Evolutionary conservation across 176 grass and related monocot genomes (phyloP).

Genomic region (Pharus latifolius): DNA sequence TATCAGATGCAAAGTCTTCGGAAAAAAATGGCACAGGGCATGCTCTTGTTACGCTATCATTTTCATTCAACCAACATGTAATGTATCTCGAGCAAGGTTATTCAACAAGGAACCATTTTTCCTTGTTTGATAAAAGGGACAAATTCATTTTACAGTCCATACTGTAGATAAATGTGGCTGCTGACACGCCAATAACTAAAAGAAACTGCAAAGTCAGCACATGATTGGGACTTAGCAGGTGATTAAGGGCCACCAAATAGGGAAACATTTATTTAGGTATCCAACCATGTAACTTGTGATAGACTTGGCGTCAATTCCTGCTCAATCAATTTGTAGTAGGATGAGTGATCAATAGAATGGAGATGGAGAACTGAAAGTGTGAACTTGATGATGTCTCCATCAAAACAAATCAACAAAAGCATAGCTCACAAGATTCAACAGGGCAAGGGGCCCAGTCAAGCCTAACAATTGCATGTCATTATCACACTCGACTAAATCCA

Average conservation of each 20-base stretch:
- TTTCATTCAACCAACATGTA: slow-evolving; percentile 2
- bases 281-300: no score
- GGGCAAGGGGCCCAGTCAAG: neutral
- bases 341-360: no score
- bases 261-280: neutral
- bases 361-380: neutral
- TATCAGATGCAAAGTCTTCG: neutral
- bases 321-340: no score
- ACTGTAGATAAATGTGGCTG: no score
- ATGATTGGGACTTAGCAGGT: neutral
- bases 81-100: neutral
- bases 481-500: neutral
- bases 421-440: neutral
- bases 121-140: no score
- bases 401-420: neutral
- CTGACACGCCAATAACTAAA: neutral
- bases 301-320: no score
- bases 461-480: slow-evolving; percentile 1
- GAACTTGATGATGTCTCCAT: neutral
- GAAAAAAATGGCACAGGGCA: neutral
- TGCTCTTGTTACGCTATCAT: slow-evolving; percentile 7
- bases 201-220: neutral
- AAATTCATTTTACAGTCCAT: no score
- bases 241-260: neutral
- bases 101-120: no score